Evolutionary conservation across 495 filamentous ascomycete genomes (phyloP), one percentile per base, ranked within the genome.

Genomic region (Bombardia bombarda): DNA sequence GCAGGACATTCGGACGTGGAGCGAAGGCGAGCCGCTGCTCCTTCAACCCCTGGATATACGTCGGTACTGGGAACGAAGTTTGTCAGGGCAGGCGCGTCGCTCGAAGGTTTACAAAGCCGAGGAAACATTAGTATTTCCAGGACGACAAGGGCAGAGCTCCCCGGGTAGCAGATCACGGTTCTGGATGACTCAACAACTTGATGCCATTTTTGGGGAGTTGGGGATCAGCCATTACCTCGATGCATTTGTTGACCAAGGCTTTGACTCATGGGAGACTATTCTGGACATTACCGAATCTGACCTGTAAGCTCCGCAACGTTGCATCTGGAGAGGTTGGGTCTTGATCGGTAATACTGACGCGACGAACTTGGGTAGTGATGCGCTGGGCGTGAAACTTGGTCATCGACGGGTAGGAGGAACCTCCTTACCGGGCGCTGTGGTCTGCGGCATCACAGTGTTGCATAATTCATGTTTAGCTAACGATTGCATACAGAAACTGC

Each of bases 281-380:
- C 63, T 85, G 40, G 84, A 88, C 40, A 86, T 89, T 35, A 86
- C 82, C 33, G 84, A 89, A 60, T 80, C 83, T 30, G 84, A 89
- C 61, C 68, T 89, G 78, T 86, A 67, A 60, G 81, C 30, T 3
- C 13, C 9, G 12, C 4, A 41, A 4, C 2, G 18, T 24, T 28
- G 12, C 21, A 3, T 19, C 21, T 14, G 18, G 5, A 25, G 7
- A 16, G 5, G 8, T 7, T 38, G 7, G 16, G 28, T n/a, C n/a
- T 10, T 26, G 16, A 33, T 28, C 14, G 18, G 10, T 21, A 18
- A 16, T 5, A 41, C 51, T 57, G 33, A 53, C 46, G 18, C 38
- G 39, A 37, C 31, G 14, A 21, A 9, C 8, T 31, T 34, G 28
- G 37, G 17, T 47, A 86, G 82, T 40, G 80, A 79, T 64, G 67